Evolutionary conservation across 2,329 filamentous ascomycete genomes (phyloP).

Genomic region (Cordyceps farinosa): DNA sequence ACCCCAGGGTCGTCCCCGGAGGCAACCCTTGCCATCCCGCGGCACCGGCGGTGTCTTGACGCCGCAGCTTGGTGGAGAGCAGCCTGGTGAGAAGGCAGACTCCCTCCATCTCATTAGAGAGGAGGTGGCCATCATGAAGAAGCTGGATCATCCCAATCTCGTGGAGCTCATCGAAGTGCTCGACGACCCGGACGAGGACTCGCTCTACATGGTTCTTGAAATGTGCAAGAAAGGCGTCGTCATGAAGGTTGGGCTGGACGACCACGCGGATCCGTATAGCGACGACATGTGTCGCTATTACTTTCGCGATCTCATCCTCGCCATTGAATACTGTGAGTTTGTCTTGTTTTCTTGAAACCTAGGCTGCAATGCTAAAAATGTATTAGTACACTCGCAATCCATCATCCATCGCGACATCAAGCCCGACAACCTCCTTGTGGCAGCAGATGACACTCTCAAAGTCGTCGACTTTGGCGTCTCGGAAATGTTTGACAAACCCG

Average conservation of each 20-base stretch:
- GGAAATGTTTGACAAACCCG: slow-evolving; percentile 88
- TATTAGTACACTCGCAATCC: slow-evolving; percentile 80
- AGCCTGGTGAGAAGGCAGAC: slow-evolving; percentile 58
- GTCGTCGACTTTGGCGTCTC: slow-evolving; percentile 99
- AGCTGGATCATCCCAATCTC: slow-evolving; percentile 91
- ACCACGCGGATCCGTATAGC: slow-evolving; percentile 75
- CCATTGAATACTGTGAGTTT: slow-evolving; percentile 81
- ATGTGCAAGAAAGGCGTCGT: slow-evolving; percentile 98
- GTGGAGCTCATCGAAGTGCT: slow-evolving; percentile 90
- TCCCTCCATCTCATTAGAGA: slow-evolving; percentile 86
- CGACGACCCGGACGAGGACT: slow-evolving; percentile 93
- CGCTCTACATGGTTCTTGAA: slow-evolving; percentile 96
- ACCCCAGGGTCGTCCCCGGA: slow-evolving; percentile 42
- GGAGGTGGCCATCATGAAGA: slow-evolving; percentile 99
- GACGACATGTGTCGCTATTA: slow-evolving; percentile 80
- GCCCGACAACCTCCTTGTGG: slow-evolving; percentile 90
- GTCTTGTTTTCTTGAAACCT: not conserved
- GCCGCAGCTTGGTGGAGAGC: slow-evolving; percentile 28
- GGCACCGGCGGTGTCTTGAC: slow-evolving; percentile 28
- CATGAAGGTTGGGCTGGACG: slow-evolving; percentile 91
- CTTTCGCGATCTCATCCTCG: slow-evolving; percentile 92
- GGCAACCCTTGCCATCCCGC: slow-evolving; percentile 18
- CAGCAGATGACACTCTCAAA: slow-evolving; percentile 88
- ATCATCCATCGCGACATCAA: slow-evolving; percentile 97
- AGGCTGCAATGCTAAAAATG: slow-evolving; percentile 14